Evolutionary conservation across 768 basidiomycete species (phyloP).

Genomic region (Galerina marginata): DNA sequence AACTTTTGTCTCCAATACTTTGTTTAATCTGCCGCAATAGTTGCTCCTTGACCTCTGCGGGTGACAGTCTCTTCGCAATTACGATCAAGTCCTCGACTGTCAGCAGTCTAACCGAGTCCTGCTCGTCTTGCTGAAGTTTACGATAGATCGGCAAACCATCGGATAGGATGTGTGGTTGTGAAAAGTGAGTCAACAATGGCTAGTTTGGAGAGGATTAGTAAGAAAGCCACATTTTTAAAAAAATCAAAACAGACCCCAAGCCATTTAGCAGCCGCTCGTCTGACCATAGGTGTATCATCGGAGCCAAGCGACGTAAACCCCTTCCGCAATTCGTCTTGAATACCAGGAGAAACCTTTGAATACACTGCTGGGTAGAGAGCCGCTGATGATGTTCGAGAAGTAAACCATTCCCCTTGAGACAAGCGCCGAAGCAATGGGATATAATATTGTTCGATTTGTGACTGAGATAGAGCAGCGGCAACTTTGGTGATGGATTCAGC

Average conservation of each 20-base stretch:
- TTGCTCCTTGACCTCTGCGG: conserved; percentile 91
- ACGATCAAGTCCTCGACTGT: conserved; percentile 96
- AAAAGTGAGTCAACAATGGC: conserved; percentile 81
- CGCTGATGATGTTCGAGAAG: conserved; percentile 93
- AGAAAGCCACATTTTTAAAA: conserved; percentile 1
- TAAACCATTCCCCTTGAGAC: conserved; percentile 97
- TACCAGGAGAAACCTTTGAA: conserved; percentile 67
- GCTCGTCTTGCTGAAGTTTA: conserved; percentile 93
- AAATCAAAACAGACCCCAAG: conserved; percentile 74
- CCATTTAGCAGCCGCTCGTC: conserved; percentile 94
- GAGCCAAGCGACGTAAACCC: conserved; percentile 80
- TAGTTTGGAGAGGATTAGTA: conserved; percentile 36
- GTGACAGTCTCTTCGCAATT: conserved; percentile 83
- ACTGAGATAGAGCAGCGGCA: conserved; percentile 72
- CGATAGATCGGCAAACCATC: conserved; percentile 94
- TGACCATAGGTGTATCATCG: conserved; percentile 99
- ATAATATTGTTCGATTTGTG: conserved; percentile 88
- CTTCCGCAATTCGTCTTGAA: conserved; percentile 89
- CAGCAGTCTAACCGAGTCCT: conserved; percentile 94
- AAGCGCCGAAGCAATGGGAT: conserved; percentile 91
- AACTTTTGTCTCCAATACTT: conserved; percentile 93
- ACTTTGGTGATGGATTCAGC: conserved; percentile 95
- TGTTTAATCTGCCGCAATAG: conserved; percentile 86
- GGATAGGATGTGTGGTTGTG: conserved; percentile 79
- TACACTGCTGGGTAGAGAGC: conserved; percentile 94